Evolutionary conservation across 2,329 filamentous ascomycete species (phyloP).

Genomic region (Amesomyces nigricolor): DNA sequence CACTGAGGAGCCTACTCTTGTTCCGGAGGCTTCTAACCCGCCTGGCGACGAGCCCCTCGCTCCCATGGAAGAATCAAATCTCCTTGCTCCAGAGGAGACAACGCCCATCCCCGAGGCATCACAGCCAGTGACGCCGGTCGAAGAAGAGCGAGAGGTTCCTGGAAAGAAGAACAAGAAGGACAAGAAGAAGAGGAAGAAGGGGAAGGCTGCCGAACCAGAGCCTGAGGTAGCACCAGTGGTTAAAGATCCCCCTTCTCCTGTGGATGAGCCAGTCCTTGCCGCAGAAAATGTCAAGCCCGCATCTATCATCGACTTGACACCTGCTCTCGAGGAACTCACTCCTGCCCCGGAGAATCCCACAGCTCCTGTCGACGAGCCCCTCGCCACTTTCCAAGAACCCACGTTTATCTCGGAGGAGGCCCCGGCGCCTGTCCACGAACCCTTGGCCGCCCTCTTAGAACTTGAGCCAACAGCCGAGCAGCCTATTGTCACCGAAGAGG

Average conservation of each 20-base stretch:
- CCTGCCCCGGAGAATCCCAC: too few relatives aligned
- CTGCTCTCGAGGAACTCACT: neutral
- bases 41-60: neutral
- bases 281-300: neutral
- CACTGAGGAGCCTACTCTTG: constrained; percentile 7
- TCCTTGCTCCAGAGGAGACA: neutral
- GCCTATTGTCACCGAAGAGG: neutral
- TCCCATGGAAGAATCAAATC: neutral
- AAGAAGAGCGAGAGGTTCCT: neutral
- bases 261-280: neutral
- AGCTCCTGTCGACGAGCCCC: neutral
- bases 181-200: constrained; percentile 17
- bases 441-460: neutral
- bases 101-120: too few relatives aligned
- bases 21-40: constrained; percentile 15
- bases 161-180: constrained; percentile 30
- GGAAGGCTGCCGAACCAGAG: neutral
- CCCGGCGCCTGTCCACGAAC: neutral
- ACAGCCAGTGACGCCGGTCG: neutral
- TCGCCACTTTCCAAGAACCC: neutral
- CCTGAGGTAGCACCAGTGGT: neutral
- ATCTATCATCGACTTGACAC: neutral
- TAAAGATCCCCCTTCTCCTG: neutral
- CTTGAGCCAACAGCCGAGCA: neutral
- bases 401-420: neutral